These are phyloP conservation scores for Pseudogymnoascus verrucosus DNA, from an alignment of 2,329 filamentous ascomycete genomes.

Conservation along the genomic window DNA sequence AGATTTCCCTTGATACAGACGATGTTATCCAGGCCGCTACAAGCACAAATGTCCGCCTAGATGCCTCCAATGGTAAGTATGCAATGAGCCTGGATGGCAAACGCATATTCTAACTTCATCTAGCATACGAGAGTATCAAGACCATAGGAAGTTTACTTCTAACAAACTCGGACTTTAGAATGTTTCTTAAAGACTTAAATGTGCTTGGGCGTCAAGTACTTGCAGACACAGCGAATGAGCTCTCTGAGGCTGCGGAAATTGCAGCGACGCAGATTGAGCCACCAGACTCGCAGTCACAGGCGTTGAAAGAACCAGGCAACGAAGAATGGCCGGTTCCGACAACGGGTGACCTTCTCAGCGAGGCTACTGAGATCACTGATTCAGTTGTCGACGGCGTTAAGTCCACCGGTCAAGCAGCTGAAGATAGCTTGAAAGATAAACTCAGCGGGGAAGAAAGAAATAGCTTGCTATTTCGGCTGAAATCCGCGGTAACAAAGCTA, in stretches of 20 bases:
- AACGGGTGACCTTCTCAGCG: conserved; percentile 54
- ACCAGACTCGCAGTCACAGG: conserved; percentile 49
- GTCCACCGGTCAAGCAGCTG: conserved; percentile 50
- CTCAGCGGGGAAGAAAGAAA: conserved; percentile 64
- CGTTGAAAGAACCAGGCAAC: conserved; percentile 42
- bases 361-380: conserved; percentile 44
- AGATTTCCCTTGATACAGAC: conserved; percentile 57
- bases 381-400: conserved; percentile 32
- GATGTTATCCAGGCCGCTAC: conserved; percentile 54
- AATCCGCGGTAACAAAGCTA: conserved; percentile 66
- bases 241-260: conserved; percentile 68
- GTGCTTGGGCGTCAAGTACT: conserved; percentile 78
- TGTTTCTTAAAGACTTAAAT: conserved; percentile 74
- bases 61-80: conserved; percentile 58
- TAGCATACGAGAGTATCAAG: conserved; percentile 72
- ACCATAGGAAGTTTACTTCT: conserved; percentile 80
- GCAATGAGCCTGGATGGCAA: not conserved
- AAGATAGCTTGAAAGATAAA: conserved; percentile 66
- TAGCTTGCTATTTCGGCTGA: conserved; percentile 66
- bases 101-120: not conserved
- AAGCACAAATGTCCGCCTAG: conserved; percentile 57
- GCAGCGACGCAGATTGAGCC: conserved; percentile 68
- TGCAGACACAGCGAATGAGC: conserved; percentile 71
- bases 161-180: conserved; percentile 82
- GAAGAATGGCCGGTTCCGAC: conserved; percentile 45